Conservation (phyloP, 192 early-diverging fungal genomes). For the Mortierella antarctica region DNA sequence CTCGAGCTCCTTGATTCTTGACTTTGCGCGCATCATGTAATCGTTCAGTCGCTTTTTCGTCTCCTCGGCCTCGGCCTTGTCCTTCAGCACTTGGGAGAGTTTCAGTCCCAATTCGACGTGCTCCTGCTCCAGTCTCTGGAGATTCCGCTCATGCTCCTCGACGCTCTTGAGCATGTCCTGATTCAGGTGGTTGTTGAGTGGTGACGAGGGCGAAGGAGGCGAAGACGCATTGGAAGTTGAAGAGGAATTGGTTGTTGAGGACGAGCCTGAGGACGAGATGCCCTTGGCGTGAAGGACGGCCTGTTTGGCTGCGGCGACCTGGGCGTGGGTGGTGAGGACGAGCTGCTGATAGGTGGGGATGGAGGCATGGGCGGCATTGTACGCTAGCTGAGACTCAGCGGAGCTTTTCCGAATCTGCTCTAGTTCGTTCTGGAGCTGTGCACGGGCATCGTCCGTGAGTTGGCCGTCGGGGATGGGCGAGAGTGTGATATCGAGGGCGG, state of each 20-base stretch:
- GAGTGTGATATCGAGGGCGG: slow-evolving; percentile 8
- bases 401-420: slow-evolving; percentile 25
- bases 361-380: slow-evolving; percentile 49
- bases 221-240: slow-evolving; percentile 38
- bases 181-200: slow-evolving; percentile 10
- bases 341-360: slow-evolving; percentile 47
- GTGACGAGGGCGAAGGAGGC: slow-evolving; percentile 42
- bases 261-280: slow-evolving; percentile 14
- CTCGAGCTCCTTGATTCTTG: slow-evolving; percentile 50
- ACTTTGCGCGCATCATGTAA: slow-evolving; percentile 38
- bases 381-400: slow-evolving; percentile 31
- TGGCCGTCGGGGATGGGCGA: slow-evolving; percentile 30
- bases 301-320: slow-evolving; percentile 46
- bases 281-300: slow-evolving; percentile 32
- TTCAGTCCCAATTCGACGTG: slow-evolving; percentile 37
- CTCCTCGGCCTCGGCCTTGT: slow-evolving; percentile 52
- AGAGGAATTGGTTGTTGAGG: slow-evolving; percentile 7
- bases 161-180: not conserved
- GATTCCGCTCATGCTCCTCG: not conserved
- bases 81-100: slow-evolving; percentile 36
- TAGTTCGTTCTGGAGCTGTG: slow-evolving; percentile 34
- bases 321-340: slow-evolving; percentile 46
- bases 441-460: slow-evolving; percentile 30
- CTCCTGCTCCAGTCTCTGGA: slow-evolving; percentile 33
- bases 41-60: slow-evolving; percentile 50